Evolutionary conservation across 73 alveolate species (phyloP), one percentile per base, ranked within the genome.

Genomic region (Effrenium voratum): DNA sequence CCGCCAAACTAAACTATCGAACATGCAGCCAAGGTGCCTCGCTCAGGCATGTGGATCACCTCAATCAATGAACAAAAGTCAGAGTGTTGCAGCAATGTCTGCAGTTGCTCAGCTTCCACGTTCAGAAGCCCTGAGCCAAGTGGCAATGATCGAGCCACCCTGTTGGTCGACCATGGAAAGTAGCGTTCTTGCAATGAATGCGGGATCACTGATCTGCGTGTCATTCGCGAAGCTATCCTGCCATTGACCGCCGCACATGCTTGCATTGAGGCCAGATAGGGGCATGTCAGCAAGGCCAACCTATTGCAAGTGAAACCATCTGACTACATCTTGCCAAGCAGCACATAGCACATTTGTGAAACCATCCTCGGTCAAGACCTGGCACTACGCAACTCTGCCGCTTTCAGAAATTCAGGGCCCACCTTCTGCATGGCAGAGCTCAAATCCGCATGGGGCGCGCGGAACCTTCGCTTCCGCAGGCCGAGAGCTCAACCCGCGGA

Each of bases 41-140:
- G 79, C 68, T 87, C 95, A 1, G 95, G 95, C 72, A 52, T 87
- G 41, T 87, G 95, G 49, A 87, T 87, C 95, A 87, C 94, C 94
- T 86, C 70, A 82, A 1, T 44, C 45, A 44, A 66, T 6, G 82
- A n/a, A 32, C 43, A 40, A 24, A 2, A n/a, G 81, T 15, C 68
- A 15, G 3, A 49, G 49, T 0, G 34, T 22, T 45, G 32, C 41
- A 72, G 38, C 82, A 15, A 28, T n/a, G n/a, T n/a, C n/a, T n/a
- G n/a, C n/a, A n/a, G n/a, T n/a, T n/a, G n/a, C n/a, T n/a, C n/a
- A n/a, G n/a, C n/a, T n/a, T n/a, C n/a, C n/a, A n/a, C n/a, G n/a
- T n/a, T n/a, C n/a, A n/a, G 26, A 70, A 26, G 47, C 50, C 49
- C 49, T 3, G 10, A 12, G 87, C 63, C 40, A 24, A 76, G 87